These are phyloP conservation scores for Raddia guianensis DNA, from an alignment of 176 grass and related monocot species.

Conservation along the genomic window DNA sequence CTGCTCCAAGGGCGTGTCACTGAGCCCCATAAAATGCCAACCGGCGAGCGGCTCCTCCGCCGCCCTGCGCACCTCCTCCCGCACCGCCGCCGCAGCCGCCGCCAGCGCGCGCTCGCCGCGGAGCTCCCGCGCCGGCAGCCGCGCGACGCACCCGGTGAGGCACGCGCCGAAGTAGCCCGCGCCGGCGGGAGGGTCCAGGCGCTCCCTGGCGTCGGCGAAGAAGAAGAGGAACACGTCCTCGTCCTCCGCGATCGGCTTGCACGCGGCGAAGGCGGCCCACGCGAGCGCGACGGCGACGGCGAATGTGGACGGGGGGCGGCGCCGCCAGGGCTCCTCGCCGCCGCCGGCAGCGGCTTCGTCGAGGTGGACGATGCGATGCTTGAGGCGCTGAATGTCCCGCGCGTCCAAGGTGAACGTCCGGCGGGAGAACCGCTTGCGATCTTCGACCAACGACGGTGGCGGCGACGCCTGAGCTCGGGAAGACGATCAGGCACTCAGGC, in stretches of 20 bases:
- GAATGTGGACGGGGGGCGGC: conserved; percentile 45
- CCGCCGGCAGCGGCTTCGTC: background rate
- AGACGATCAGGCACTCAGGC: background rate
- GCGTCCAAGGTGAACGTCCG: conserved; percentile 38
- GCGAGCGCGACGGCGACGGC: conserved; percentile 34
- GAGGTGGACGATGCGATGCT: conserved; percentile 23
- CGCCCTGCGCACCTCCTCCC: conserved; percentile 22
- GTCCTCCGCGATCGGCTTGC: conserved; percentile 4
- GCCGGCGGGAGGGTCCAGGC: conserved; percentile 43
- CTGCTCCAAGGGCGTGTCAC: background rate
- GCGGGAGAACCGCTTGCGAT: background rate
- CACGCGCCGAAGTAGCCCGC: conserved; percentile 42
- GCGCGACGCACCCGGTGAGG: background rate
- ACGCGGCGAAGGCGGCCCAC: conserved; percentile 34
- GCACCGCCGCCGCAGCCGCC: conserved; percentile 27
- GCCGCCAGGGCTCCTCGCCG: background rate
- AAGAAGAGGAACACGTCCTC: conserved; percentile 36
- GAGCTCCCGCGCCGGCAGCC: conserved; percentile 27
- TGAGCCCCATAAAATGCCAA: conserved; percentile 2
- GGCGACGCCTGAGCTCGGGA: background rate
- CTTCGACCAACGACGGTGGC: background rate
- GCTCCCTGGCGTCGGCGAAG: conserved; percentile 39
- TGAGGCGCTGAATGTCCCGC: conserved; percentile 23
- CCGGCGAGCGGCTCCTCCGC: conserved; percentile 25
- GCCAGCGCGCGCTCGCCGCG: background rate